Evolutionary conservation across 352 stramenopile genomes (phyloP).

Genomic region (Phytopythium litorale): DNA sequence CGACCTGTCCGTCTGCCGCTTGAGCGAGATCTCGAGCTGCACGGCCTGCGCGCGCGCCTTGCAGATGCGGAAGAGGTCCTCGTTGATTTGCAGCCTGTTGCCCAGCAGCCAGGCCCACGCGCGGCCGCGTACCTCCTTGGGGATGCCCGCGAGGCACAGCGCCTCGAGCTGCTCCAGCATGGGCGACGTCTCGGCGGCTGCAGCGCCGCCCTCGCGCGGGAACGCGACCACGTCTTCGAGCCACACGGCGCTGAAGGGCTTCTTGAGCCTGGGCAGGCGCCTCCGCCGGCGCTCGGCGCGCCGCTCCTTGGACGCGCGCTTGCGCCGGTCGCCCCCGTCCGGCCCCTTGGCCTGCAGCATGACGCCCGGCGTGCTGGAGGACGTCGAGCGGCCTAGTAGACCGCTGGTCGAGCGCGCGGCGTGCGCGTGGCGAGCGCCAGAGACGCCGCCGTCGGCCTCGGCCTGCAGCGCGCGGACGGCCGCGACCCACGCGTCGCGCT

Average conservation of each 20-base stretch:
- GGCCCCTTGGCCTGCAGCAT: slow-evolving; percentile 16
- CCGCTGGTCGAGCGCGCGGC: slow-evolving; percentile 16
- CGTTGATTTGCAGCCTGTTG: slow-evolving; percentile 82
- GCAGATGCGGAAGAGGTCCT: slow-evolving; percentile 84
- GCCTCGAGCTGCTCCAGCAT: slow-evolving; percentile 34
- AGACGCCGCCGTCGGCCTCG: slow-evolving; percentile 9
- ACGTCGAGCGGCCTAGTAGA: slow-evolving; percentile 33
- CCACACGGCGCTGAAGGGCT: slow-evolving; percentile 74
- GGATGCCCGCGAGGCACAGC: slow-evolving; percentile 77
- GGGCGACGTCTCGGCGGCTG: background rate
- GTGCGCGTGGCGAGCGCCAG: slow-evolving; percentile 4
- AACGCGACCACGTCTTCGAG: slow-evolving; percentile 56
- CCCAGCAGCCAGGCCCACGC: slow-evolving; percentile 79
- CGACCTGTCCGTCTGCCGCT: slow-evolving; percentile 46
- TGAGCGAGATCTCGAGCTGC: slow-evolving; percentile 68
- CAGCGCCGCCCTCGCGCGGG: slow-evolving; percentile 19
- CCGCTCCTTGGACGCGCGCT: slow-evolving; percentile 52
- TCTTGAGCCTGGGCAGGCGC: slow-evolving; percentile 63
- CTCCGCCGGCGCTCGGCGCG: slow-evolving; percentile 58
- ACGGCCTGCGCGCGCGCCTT: slow-evolving; percentile 70
- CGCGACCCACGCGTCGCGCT: slow-evolving; percentile 58
- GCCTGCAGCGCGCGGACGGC: slow-evolving; percentile 45
- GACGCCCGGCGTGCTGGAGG: slow-evolving; percentile 20
- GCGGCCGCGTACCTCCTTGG: slow-evolving; percentile 77
- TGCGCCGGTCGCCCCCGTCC: slow-evolving; percentile 8